Base-by-base conservation (phyloP, 2,329 filamentous ascomycete genomes). In the Fusarium tuaranense region DNA sequence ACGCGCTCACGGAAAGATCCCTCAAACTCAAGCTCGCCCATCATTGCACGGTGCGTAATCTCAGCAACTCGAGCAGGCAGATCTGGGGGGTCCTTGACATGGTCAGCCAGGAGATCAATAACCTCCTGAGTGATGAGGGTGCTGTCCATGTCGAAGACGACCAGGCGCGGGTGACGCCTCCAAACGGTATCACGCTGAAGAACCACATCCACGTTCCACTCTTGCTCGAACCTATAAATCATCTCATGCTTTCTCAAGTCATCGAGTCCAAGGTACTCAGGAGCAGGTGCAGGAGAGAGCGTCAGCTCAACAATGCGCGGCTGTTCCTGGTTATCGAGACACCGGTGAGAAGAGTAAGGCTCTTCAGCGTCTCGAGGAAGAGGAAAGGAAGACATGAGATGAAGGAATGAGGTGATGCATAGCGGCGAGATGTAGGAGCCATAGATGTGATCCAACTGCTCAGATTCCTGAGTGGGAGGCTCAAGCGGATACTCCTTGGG, bases 121-220 rank as follows among this genome's bases (percentile, higher is more conserved):
- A 98, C 95, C 85, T 99, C 97, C 83, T 99, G 95, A 64, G 96
- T 93, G 81, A 99, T 98, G 70, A 99, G 89, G 0, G 97, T 99
- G 83, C 93, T 97, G 85, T 99, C 97, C 97, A 99, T 99, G 83
- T 99, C 97, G 80, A 99, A 99, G 36, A 98, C 94, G 5, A 96
- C 95, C 13, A 98, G 87, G 10, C 96, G 91, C 75, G 95, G 95
- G 83, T 97, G 91, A 32, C 92, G 89, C 68, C 95, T 88, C 87
- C 92, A 95, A 36, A 96, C 87, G 34, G 87, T 89, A 80, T 96
- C 94, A 46, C 84, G 84, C 82, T 97, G 94, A 72, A 97, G 87
- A 22, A 94, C 90, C 16, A 96, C 92, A 82, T 97, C 94, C 46
- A 97, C 92, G 79, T 95, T 95, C 94, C 94, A 97, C 82, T 96